phyloP scores from a whole-genome alignment of 208 protist species.

The Acanthamoeba royreba region DNA sequence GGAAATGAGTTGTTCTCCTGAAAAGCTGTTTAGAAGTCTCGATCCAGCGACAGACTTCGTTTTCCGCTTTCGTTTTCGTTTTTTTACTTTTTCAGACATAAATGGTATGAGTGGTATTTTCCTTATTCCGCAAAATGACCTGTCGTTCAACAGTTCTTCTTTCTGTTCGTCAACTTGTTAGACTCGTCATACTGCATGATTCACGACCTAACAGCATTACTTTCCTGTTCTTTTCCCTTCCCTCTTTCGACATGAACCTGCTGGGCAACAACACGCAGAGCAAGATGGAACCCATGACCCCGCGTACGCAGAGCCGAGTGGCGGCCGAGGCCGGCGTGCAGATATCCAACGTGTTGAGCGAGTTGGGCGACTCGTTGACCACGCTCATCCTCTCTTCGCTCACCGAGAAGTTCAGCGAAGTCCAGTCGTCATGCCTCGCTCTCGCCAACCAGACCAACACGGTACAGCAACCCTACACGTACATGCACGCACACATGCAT shows the following conservation, averaged over 20 bases:
- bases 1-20: too few species aligned
- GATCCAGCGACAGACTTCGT: too few species aligned
- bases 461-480: neutral
- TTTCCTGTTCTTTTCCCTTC: neutral
- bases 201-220: too few species aligned
- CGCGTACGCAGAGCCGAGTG: neutral
- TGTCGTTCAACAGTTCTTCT: too few species aligned
- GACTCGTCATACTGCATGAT: too few species aligned
- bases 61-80: too few species aligned
- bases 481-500: neutral
- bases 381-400: neutral
- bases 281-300: neutral
- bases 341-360: neutral
- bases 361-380: neutral
- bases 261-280: neutral
- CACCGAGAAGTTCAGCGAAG: neutral
- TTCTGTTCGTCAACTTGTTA: too few species aligned
- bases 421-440: neutral
- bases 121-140: too few species aligned
- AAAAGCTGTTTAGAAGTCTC: too few species aligned
- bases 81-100: too few species aligned
- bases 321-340: neutral
- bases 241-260: neutral
- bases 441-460: conserved; percentile 16
- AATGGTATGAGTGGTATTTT: too few species aligned